A percentile compares a stretch with the other conserved stretches of the same genome.
phyloP scores from a whole-genome alignment of 345 rosid genomes.

The Hibiscus mutabilis region DNA sequence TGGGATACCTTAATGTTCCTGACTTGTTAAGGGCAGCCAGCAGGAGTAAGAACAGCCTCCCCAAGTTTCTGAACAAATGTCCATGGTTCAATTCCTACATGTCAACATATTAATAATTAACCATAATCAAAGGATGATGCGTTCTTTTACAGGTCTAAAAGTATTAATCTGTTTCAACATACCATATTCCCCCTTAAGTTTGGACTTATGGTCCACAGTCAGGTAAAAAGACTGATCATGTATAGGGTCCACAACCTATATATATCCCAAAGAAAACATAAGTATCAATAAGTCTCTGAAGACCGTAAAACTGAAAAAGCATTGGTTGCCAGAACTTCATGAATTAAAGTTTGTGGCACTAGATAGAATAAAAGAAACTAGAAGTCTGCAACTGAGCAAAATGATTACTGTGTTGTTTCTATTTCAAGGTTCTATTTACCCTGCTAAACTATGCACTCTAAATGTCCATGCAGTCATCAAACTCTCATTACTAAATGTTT shows the following conservation, averaged over 20 bases:
- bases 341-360: background rate
- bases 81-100: conserved; percentile 61
- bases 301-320: background rate
- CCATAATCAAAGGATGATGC: background rate
- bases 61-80: conserved; percentile 58
- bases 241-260: conserved; percentile 60
- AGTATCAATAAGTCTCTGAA: background rate
- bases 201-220: conserved; percentile 45
- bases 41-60: conserved; percentile 60
- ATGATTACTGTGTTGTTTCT: no score
- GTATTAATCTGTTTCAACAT: background rate
- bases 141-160: background rate
- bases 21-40: conserved; percentile 70
- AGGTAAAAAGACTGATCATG: conserved; percentile 66
- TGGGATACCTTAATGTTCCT: conserved; percentile 33
- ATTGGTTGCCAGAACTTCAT: background rate
- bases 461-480: no score
- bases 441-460: background rate
- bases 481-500: no score
- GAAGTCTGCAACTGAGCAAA: no score
- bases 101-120: background rate
- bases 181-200: conserved; percentile 80
- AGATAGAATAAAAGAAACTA: background rate
- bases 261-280: background rate
- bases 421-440: no score